Evolutionary conservation across 768 basidiomycete species (phyloP).

Genomic region (Hortiboletus flavorubellus): DNA sequence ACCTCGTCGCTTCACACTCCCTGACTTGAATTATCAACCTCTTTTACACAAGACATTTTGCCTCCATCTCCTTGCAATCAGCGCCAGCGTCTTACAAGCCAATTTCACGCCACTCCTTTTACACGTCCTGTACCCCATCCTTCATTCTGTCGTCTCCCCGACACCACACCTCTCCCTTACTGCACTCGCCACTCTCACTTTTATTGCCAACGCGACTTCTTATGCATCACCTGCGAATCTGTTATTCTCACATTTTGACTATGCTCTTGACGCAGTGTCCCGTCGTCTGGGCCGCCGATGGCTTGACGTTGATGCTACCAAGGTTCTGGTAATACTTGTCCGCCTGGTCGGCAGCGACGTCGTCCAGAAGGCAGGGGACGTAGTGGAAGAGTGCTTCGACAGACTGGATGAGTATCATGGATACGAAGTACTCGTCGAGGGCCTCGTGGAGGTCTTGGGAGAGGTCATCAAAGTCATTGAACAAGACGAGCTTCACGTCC

Average conservation of each 20-base stretch:
- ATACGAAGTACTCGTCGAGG: slow-evolving; percentile 81
- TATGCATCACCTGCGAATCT: slow-evolving; percentile 90
- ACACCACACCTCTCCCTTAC: slow-evolving; percentile 64
- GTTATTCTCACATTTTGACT: slow-evolving; percentile 93
- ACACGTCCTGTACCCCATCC: slow-evolving; percentile 77
- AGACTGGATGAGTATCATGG: slow-evolving; percentile 95
- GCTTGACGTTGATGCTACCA: slow-evolving; percentile 85
- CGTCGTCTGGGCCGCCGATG: slow-evolving; percentile 75
- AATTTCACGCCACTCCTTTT: slow-evolving; percentile 74
- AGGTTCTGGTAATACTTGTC: slow-evolving; percentile 82
- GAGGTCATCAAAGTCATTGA: slow-evolving; percentile 83
- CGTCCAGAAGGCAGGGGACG: slow-evolving; percentile 85
- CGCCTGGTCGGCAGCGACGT: slow-evolving; percentile 84
- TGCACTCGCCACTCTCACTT: slow-evolving; percentile 70
- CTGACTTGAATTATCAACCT: slow-evolving; percentile 43
- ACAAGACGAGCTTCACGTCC: slow-evolving; percentile 40
- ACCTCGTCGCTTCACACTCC: slow-evolving; percentile 24
- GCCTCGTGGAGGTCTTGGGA: slow-evolving; percentile 80
- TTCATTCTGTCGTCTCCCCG: slow-evolving; percentile 81
- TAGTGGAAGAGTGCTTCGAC: slow-evolving; percentile 97
- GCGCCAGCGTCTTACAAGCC: slow-evolving; percentile 67
- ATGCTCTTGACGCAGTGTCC: slow-evolving; percentile 88
- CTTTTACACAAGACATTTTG: slow-evolving; percentile 67
- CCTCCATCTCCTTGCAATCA: slow-evolving; percentile 71
- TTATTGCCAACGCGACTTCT: slow-evolving; percentile 68